Base-by-base conservation (phyloP, 495 filamentous ascomycete genomes). In the Aspergillus nanangensis region DNA sequence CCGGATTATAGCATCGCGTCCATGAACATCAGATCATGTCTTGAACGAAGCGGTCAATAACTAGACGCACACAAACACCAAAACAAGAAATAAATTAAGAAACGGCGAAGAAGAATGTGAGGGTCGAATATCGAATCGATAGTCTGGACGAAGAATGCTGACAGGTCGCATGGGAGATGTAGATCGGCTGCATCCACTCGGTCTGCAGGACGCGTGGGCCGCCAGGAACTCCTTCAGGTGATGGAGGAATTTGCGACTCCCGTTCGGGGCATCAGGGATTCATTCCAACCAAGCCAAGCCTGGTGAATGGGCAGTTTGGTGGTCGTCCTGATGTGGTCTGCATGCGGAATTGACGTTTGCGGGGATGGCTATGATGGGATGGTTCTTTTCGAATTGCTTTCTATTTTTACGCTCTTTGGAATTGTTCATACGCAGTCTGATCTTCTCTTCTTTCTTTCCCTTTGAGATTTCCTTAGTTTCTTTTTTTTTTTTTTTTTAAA, bases 101-200 rank as follows among this genome's bases (percentile, higher is more conserved):
- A n/a, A n/a, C n/a, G n/a, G n/a, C n/a, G 40, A 18, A 20, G 42
- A 48, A 22, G 45, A 47, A 58, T 49, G 47, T 37, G 43, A 53
- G 41, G 45, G 41, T 40, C n/a, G n/a, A 29, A 29, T 7, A 29
- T 18, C 35, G 40, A 50, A 38, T 44, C 46, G 41, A 55, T 52
- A 52, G 46, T 47, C 24, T 53, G n/a, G 19, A 18, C 20, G 21
- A 52, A 41, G 49, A 49, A 50, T 55, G 52, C 44, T 51, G 46
- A 55, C 44, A 52, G 45, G 44, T 45, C 49, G 47, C 38, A 39
- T 50, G 31, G 46, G 40, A 44, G 17, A 39, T 33, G 40, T 20
- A 20, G 13, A 27, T 40, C 24, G 35, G 2, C 41, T 34, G 25
- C 32, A 15, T 9, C 4, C 11, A n/a, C 24, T n/a, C 24, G 17